Conservation (phyloP, 306 rosid species). For the Quercus agrifolia region DNA sequence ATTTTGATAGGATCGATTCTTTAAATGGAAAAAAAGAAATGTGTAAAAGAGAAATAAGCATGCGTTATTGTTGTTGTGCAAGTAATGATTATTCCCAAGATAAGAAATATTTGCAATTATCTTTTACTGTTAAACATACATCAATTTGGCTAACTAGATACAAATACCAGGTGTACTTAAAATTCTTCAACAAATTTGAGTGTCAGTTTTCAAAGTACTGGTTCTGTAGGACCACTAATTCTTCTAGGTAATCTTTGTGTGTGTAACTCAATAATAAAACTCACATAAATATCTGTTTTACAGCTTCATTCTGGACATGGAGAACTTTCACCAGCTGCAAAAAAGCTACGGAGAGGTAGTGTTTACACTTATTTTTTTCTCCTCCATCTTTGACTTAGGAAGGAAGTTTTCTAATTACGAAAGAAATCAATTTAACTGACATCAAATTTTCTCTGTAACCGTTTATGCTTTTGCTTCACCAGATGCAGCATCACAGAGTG, state of each 20-base stretch:
- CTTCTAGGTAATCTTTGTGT: neutral
- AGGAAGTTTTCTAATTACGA: slow-evolving; percentile 13
- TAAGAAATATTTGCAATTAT: neutral
- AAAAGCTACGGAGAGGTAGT: slow-evolving; percentile 63
- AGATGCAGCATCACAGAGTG: slow-evolving; percentile 43
- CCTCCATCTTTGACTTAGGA: slow-evolving; percentile 17
- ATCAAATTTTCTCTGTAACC: slow-evolving; percentile 20
- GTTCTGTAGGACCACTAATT: neutral
- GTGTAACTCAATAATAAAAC: neutral
- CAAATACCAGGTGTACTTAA: neutral
- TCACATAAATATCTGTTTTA: slow-evolving; percentile 19
- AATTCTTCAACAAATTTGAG: neutral
- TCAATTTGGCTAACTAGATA: neutral
- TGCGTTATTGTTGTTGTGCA: neutral
- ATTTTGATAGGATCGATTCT: neutral
- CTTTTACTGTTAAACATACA: neutral
- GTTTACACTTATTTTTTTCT: slow-evolving; percentile 7
- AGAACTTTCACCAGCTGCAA: slow-evolving; percentile 50
- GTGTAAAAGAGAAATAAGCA: neutral
- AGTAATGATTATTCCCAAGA: neutral
- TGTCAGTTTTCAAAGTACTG: neutral
- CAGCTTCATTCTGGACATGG: slow-evolving; percentile 82
- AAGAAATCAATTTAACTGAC: slow-evolving; percentile 17
- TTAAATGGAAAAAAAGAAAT: too few species aligned
- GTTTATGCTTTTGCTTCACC: slow-evolving; percentile 42